Conservation (phyloP, 768 basidiomycete species). For the Clavulina sp. region DNA sequence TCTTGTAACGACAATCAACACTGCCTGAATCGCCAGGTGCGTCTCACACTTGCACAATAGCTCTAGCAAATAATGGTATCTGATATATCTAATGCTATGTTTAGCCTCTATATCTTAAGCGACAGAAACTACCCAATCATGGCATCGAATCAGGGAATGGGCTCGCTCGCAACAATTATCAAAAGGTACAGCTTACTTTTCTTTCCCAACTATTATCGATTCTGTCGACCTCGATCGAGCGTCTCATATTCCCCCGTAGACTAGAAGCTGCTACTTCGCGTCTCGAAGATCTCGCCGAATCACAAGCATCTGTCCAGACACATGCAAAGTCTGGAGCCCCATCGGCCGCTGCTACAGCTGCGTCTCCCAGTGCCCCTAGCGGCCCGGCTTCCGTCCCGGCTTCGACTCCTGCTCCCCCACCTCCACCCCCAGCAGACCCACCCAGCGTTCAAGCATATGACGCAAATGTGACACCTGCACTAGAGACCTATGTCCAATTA, state of each 20-base stretch:
- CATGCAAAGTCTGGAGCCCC: constrained; percentile 13
- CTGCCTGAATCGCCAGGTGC: no score
- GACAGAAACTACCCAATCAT: no score
- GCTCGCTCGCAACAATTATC: constrained; percentile 66
- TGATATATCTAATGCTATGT: no score
- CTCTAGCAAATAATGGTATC: no score
- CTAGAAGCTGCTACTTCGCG: constrained; percentile 87
- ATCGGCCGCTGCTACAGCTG: constrained; percentile 14
- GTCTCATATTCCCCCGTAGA: constrained; percentile 24
- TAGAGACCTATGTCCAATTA: constrained; percentile 57
- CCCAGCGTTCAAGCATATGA: constrained; percentile 55
- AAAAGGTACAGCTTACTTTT: no score
- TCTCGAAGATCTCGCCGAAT: constrained; percentile 71
- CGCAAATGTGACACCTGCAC: constrained; percentile 41
- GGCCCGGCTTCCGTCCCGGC: constrained; percentile 21
- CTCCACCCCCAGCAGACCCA: constrained; percentile 27
- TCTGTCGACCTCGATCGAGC: constrained; percentile 18
- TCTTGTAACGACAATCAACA: no score
- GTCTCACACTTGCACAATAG: no score
- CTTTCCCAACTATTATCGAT: constrained; percentile 72
- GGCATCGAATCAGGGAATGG: constrained; percentile 27
- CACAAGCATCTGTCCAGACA: constrained; percentile 22
- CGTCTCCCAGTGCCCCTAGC: constrained; percentile 18
- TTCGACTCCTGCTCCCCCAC: constrained; percentile 21
- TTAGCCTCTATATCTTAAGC: no score